A percentile compares a stretch with the other conserved stretches of the same genome.
phyloP scores from a whole-genome alignment of 2,329 filamentous ascomycete genomes.

The Aspergillus sp. region DNA sequence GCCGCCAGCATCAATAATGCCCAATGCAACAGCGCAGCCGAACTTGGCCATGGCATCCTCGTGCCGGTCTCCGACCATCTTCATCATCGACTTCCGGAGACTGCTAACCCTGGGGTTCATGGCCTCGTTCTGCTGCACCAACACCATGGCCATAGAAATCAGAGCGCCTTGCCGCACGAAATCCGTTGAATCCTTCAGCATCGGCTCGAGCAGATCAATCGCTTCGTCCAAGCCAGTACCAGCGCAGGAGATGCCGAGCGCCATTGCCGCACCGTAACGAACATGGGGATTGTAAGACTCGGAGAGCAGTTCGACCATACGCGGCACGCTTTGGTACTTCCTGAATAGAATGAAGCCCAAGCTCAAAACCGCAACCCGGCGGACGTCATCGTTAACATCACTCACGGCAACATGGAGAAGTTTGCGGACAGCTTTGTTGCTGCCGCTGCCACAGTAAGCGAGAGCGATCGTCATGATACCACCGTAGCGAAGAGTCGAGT shows the following conservation, averaged over 20 bases:
- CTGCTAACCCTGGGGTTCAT: conserved; percentile 95
- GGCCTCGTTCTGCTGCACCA: conserved; percentile 97
- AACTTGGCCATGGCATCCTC: conserved; percentile 99
- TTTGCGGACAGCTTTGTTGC: conserved; percentile 97
- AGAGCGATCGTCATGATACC: conserved; percentile 98
- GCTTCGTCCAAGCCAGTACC: conserved; percentile 94
- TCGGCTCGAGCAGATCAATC: conserved; percentile 91
- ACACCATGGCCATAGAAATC: conserved; percentile 92
- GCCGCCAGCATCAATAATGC: conserved; percentile 95
- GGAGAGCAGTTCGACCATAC: conserved; percentile 96
- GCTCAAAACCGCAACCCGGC: conserved; percentile 92
- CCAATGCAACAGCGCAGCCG: conserved; percentile 82
- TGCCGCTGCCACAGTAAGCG: conserved; percentile 92
- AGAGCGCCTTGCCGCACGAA: conserved; percentile 95
- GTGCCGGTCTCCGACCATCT: conserved; percentile 87
- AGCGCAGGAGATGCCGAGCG: conserved; percentile 92
- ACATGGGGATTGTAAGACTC: conserved; percentile 99
- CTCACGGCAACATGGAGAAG: conserved; percentile 93
- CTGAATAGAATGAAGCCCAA: conserved; percentile 97
- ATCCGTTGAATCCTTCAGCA: conserved; percentile 98
- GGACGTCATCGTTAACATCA: conserved; percentile 95
- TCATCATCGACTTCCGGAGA: conserved; percentile 87
- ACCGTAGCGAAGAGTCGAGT: conserved; percentile 87
- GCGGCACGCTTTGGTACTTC: conserved; percentile 90
- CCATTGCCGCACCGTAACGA: conserved; percentile 95